Base-by-base conservation (phyloP, 352 stramenopile species). In the Globisporangium camurandrum region DNA sequence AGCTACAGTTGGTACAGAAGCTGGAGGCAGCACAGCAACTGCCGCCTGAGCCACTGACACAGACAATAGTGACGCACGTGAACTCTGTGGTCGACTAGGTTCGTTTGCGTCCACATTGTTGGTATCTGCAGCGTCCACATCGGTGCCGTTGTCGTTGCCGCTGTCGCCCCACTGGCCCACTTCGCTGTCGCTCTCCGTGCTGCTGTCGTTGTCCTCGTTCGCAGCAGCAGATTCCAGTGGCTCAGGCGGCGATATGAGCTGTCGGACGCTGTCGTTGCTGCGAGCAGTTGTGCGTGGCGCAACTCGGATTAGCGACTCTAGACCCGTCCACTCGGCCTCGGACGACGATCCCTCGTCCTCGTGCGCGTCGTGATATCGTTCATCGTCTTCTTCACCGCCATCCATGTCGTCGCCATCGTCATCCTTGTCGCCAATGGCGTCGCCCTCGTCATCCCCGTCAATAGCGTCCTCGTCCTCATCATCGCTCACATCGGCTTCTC, bases 101-200 rank as follows among this genome's bases (percentile, higher is more conserved):
- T 42, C 14, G 19, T 22, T 8, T 34, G 36, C 3, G 11, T n/a
- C 34, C 4, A 6, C n/a, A 38, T n/a, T 24, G 14, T 7, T 17
- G 31, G 9, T 38, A 12, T 8, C 12, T 28, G 24, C 37, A 12
- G 37, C 37, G 37, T 30, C 20, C 12, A 42, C 20, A 20, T 42
- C 36, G 9, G 24, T 17, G 27, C 37, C 19, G 19, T 24, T 20
- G 14, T 23, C 49, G 14, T 48, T 16, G 4, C 20, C 14, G 7
- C 31, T 23, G 19, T 41, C 7, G 7, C 24, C 22, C 24, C 22
- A 55, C 11, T 22, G 37, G 19, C 40, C 49, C 11, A 36, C 3
- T 4, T 56, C 40, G 14, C 30, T 44, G 11, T 56, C 49, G 26
- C 49, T 56, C 43, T 54, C 49, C 1, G 49, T 54, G 49, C 27